phyloP scores from a whole-genome alignment of 179 eudicot species.

The Vitellaria paradoxa region DNA sequence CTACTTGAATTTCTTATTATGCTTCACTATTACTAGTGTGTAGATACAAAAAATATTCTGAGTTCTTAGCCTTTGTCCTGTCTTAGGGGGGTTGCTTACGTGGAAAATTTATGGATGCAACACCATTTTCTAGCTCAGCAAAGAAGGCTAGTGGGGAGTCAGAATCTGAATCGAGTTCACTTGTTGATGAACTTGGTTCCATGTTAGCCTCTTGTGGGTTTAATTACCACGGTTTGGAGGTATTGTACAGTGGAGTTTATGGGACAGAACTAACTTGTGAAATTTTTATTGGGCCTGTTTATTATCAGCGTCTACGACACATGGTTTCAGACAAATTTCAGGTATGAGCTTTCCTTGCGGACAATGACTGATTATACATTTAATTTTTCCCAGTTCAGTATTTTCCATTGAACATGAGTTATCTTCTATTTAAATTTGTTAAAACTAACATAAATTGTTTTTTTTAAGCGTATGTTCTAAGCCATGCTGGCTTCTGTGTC shows the following conservation, averaged over 20 bases:
- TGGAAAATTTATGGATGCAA: conserved; percentile 83
- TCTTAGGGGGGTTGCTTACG: conserved; percentile 72
- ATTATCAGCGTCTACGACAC: conserved; percentile 88
- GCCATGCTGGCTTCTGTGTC: background rate
- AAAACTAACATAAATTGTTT: background rate
- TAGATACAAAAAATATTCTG: background rate
- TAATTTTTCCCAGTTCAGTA: background rate
- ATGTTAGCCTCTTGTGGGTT: conserved; percentile 63
- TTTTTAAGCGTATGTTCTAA: background rate
- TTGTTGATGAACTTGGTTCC: conserved; percentile 79
- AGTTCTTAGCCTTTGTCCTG: conserved; percentile 4
- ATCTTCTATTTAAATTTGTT: background rate
- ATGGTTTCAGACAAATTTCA: conserved; percentile 98
- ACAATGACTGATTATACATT: background rate
- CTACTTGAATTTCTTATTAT: background rate
- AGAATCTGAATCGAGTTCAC: conserved; percentile 45
- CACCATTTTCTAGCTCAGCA: conserved; percentile 57
- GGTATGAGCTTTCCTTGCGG: conserved; percentile 33
- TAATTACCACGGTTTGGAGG: conserved; percentile 71
- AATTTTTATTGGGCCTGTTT: conserved; percentile 95
- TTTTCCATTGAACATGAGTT: background rate
- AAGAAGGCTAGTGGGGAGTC: conserved; percentile 35
- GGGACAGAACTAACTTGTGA: conserved; percentile 83
- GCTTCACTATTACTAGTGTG: background rate
- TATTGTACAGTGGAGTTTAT: conserved; percentile 82